Evolutionary conservation across 2,329 filamentous ascomycete species (phyloP).

Genomic region (Diaporthe velutina): DNA sequence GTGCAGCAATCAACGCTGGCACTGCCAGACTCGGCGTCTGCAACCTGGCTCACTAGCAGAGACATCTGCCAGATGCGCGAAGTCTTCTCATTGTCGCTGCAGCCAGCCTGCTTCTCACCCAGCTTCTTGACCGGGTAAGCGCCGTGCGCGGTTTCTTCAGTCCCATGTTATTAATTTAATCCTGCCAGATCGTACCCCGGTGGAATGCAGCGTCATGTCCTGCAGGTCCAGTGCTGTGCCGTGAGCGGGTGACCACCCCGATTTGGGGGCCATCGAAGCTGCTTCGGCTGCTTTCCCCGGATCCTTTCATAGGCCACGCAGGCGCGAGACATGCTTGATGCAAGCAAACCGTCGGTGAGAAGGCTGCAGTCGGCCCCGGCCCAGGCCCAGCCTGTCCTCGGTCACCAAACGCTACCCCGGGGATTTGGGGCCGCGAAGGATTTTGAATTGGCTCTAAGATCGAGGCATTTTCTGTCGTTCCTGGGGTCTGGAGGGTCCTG

Average conservation of each 20-base stretch:
- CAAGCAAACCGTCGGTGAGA: slow-evolving; percentile 11
- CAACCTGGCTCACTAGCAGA: not conserved
- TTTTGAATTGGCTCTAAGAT: slow-evolving; percentile 14
- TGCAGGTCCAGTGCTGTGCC: slow-evolving; percentile 25
- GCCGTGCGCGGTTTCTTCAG: slow-evolving; percentile 10
- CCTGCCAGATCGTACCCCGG: not conserved
- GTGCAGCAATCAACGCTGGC: slow-evolving; percentile 9
- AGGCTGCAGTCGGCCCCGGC: not conserved
- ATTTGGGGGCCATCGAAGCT: slow-evolving; percentile 13
- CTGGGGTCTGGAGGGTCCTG: not conserved
- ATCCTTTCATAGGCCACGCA: not conserved
- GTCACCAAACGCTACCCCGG: not conserved
- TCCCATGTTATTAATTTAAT: not conserved
- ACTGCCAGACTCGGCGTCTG: slow-evolving; percentile 3
- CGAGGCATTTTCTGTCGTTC: slow-evolving; percentile 10
- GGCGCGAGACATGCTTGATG: slow-evolving; percentile 27
- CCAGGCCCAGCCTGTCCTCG: not conserved
- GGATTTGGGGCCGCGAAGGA: slow-evolving; percentile 1
- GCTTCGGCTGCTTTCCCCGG: slow-evolving; percentile 21
- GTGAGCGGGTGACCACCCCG: slow-evolving; percentile 15
- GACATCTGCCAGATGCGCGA: not conserved
- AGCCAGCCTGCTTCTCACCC: slow-evolving; percentile 4
- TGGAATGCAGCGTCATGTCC: slow-evolving; percentile 1
- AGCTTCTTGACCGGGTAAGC: slow-evolving; percentile 8
- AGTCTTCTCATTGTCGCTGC: not conserved